These are phyloP conservation scores for Fraxinus quadrangulata DNA, from an alignment of 257 asterid genomes.

Conservation along the genomic window DNA sequence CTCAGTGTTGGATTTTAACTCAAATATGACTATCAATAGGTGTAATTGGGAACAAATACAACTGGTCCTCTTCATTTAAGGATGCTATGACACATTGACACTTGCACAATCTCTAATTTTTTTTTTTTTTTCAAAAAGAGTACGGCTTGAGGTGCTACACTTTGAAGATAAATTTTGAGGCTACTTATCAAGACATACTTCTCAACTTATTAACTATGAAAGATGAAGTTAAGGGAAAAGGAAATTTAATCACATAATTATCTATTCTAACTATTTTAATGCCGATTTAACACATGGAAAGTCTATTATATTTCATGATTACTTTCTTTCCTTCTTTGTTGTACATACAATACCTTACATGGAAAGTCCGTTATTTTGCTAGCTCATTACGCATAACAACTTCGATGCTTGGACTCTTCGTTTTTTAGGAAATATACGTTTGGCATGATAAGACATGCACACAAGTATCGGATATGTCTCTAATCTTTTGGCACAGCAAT, in stretches of 20 bases:
- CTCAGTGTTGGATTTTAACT: not conserved
- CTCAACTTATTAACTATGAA: not conserved
- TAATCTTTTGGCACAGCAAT: not conserved
- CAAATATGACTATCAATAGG: not conserved
- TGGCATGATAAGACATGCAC: not conserved
- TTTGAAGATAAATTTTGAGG: not conserved
- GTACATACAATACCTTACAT: not conserved
- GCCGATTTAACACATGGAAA: not conserved
- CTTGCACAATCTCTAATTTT: not conserved
- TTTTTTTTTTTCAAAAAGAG: not conserved
- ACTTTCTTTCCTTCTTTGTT: not conserved
- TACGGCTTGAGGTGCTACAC: not conserved
- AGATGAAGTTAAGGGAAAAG: not conserved
- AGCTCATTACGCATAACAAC: not conserved
- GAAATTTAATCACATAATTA: not conserved
- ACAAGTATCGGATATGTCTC: not conserved
- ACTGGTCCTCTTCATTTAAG: not conserved
- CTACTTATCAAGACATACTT: not conserved
- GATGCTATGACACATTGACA: not conserved
- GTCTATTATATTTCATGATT: not conserved
- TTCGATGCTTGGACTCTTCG: not conserved
- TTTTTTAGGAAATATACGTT: not conserved
- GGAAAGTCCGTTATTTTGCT: not conserved
- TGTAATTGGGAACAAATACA: not conserved
- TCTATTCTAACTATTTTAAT: not conserved